Evolutionary conservation across 768 basidiomycete species (phyloP), one percentile per base, ranked within the genome.

Genomic region (Leccinellum rugosiceps): DNA sequence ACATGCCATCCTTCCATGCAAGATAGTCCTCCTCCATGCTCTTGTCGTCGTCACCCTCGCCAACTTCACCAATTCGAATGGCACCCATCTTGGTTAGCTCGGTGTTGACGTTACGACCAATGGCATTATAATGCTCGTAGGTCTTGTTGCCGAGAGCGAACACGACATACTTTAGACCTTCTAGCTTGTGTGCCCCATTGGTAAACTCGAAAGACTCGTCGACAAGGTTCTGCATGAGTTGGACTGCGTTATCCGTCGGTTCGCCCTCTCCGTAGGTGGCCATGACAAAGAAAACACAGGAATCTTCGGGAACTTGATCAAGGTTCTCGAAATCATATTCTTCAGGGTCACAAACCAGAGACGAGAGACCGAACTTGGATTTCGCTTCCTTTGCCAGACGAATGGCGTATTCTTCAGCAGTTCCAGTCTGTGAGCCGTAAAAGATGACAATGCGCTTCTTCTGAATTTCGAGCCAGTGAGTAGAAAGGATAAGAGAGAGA

Each of bases 1-100:
- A 98, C 94, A 98, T 95, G 64, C 80, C 82, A 68, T 99, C 96
- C 74, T 98, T 99, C 96, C 96, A 99, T 66, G 92, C 94, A 13
- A 99, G 83, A 72, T 98, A 99, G 73, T 99, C 96, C 77, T 99
- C 96, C 72, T 99, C 96, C 95, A 99, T 98, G 69, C 90, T 94
- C 80, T 97, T 97, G 75, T 99, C 97, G 68, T 99, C 96, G 68
- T 99, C 97, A 61, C 96, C 96, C 74, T 98, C 95, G 10, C 96
- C 96, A 38, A 88, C 80, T 70, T 88, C 87, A 44, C 94, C 94
- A 34, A 98, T 90, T 52, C 93, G 85, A 53, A 78, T 71, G 21
- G 84, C 97, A 28, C 94, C 96, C 79, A 94, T 86, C 68, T 86
- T 84, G 5, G 82, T 73, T 57, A 99, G 75, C 28, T 83, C 74